phyloP scores from a whole-genome alignment of 176 grass and related monocot genomes.

The Triticum aestivum region IWGSC_CS_RefSeq_v2.1 NC_057809.1:524364993-524365492 shows the following conservation, averaged over 20 bases:
- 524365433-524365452: no score
- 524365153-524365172: not conserved
- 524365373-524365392: no score
- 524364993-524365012: not conserved
- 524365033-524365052: not conserved
- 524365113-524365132: not conserved
- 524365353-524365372: no score
- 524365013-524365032: not conserved
- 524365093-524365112: not conserved
- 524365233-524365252: not conserved
- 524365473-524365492: no score
- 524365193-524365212: not conserved
- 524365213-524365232: not conserved
- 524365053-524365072: not conserved
- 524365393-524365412: no score
- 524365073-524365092: not conserved
- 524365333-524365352: no score
- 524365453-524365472: no score
- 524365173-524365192: not conserved
- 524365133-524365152: not conserved
- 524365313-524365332: no score
- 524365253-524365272: not conserved
- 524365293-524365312: no score
- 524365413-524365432: no score
- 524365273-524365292: no score